These are phyloP conservation scores for Colletotrichum tropicale DNA, from an alignment of 2,329 filamentous ascomycete species.

Conservation along the genomic window DNA sequence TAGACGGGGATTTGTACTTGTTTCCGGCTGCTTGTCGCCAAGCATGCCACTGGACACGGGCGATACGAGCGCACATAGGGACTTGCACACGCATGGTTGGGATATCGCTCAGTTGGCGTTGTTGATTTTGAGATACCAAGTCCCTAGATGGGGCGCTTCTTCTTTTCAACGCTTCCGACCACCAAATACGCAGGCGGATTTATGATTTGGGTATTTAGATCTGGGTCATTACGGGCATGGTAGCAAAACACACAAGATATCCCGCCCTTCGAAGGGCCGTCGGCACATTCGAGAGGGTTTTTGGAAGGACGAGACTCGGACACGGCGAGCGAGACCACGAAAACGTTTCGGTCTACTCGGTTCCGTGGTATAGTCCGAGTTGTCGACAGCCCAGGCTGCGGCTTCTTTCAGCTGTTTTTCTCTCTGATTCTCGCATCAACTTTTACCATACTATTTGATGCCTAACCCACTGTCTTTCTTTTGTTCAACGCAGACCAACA, in stretches of 20 bases:
- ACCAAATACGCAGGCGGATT: background rate
- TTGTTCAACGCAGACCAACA: background rate
- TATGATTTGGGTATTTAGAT: conserved; percentile 20
- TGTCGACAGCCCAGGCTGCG: background rate
- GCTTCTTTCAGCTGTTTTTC: background rate
- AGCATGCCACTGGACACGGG: conserved; percentile 1
- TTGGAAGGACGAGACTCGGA: background rate
- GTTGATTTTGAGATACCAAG: conserved; percentile 25
- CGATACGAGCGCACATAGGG: background rate
- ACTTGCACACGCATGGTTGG: conserved; percentile 19
- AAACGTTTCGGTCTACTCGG: background rate
- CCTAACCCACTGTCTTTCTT: conserved; percentile 1
- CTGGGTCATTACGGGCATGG: conserved; percentile 11
- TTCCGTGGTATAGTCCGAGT: background rate
- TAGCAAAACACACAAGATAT: conserved; percentile 19
- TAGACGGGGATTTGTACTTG: background rate
- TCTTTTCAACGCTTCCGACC: conserved; percentile 18
- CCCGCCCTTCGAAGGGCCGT: background rate
- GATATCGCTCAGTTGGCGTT: conserved; percentile 20
- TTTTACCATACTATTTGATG: conserved; percentile 13
- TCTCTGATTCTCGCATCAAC: conserved; percentile 2
- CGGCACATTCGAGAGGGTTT: background rate
- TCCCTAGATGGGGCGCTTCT: conserved; percentile 17
- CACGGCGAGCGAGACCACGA: background rate
- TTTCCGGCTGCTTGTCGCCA: conserved; percentile 1